A percentile compares a stretch with the other conserved stretches of the same genome.
phyloP scores from a whole-genome alignment of 2,329 filamentous ascomycete genomes.

The Penicillium sp. region DNA sequence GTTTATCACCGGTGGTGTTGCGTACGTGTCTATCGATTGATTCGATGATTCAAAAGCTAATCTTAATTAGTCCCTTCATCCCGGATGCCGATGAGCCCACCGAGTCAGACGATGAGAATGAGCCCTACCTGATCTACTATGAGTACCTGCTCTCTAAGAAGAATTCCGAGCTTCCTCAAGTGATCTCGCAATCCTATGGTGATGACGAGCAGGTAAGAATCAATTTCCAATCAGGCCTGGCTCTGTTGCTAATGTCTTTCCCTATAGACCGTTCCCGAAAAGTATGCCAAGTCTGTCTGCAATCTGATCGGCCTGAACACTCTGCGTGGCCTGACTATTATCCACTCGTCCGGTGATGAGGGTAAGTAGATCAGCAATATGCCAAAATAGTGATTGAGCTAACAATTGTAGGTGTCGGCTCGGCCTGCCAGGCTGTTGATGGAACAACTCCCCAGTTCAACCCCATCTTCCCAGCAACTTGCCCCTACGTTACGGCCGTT shows the following conservation, averaged over 20 bases:
- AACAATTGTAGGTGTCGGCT: slow-evolving; percentile 50
- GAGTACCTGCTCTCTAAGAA: slow-evolving; percentile 56
- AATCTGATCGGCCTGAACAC: slow-evolving; percentile 65
- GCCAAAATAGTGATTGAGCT: background rate
- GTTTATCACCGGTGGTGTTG: slow-evolving; percentile 58
- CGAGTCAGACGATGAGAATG: slow-evolving; percentile 56
- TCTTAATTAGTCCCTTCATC: slow-evolving; percentile 43
- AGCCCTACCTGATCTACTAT: slow-evolving; percentile 67
- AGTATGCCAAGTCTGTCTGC: slow-evolving; percentile 64
- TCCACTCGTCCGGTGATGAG: slow-evolving; percentile 62
- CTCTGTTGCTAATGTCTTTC: background rate
- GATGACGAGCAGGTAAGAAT: slow-evolving; percentile 55
- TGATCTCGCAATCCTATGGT: slow-evolving; percentile 66
- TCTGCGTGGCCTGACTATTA: slow-evolving; percentile 65
- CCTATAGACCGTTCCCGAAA: slow-evolving; percentile 56
- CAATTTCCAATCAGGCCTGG: background rate
- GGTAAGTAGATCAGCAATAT: slow-evolving; percentile 11
- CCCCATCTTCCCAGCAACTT: slow-evolving; percentile 65
- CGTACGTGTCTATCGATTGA: slow-evolving; percentile 23
- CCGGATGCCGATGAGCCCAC: slow-evolving; percentile 45
- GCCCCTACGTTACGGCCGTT: slow-evolving; percentile 67
- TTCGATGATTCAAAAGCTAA: background rate
- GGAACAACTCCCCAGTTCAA: slow-evolving; percentile 58
- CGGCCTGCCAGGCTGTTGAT: slow-evolving; percentile 60
- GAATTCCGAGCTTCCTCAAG: slow-evolving; percentile 56